phyloP scores from a whole-genome alignment of 2,329 filamentous ascomycete species.

The Dothistroma pini region DNA sequence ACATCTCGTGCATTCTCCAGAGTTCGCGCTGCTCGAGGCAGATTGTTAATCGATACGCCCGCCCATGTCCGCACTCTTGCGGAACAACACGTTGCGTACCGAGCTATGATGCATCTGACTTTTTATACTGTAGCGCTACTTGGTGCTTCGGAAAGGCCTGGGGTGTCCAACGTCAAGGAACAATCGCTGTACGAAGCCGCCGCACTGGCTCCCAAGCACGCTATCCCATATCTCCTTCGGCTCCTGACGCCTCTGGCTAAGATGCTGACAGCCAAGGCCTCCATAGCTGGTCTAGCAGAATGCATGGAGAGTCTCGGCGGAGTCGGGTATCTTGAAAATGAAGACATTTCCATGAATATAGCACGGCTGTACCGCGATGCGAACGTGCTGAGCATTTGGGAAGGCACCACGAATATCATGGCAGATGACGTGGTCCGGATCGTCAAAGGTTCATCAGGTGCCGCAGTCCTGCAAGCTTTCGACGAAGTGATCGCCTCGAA shows the following conservation, averaged over 20 bases:
- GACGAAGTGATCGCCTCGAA: not conserved
- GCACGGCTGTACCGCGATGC: constrained; percentile 64
- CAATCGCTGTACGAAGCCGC: not conserved
- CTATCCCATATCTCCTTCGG: constrained; percentile 47
- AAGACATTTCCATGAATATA: constrained; percentile 62
- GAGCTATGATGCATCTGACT: constrained; percentile 50
- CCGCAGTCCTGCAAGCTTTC: not conserved
- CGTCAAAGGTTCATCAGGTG: constrained; percentile 13
- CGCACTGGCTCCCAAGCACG: not conserved
- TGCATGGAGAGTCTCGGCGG: constrained; percentile 65
- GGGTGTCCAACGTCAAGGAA: not conserved
- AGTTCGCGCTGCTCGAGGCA: constrained; percentile 52
- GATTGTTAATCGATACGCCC: constrained; percentile 50
- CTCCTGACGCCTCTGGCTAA: constrained; percentile 60
- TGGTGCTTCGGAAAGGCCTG: constrained; percentile 50
- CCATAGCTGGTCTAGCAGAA: constrained; percentile 50
- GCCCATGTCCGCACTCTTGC: constrained; percentile 59
- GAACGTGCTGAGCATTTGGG: constrained; percentile 64
- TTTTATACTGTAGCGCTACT: constrained; percentile 55
- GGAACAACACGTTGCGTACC: constrained; percentile 53
- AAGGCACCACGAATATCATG: constrained; percentile 69
- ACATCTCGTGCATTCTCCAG: constrained; percentile 57
- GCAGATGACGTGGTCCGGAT: constrained; percentile 51
- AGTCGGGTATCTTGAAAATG: constrained; percentile 62
- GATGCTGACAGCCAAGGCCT: constrained; percentile 52